Percentiles rank a stretch among this genome's conserved stretches.
phyloP scores from a whole-genome alignment of 2,329 filamentous ascomycete species.

The Achaetomium macrosporum region DNA sequence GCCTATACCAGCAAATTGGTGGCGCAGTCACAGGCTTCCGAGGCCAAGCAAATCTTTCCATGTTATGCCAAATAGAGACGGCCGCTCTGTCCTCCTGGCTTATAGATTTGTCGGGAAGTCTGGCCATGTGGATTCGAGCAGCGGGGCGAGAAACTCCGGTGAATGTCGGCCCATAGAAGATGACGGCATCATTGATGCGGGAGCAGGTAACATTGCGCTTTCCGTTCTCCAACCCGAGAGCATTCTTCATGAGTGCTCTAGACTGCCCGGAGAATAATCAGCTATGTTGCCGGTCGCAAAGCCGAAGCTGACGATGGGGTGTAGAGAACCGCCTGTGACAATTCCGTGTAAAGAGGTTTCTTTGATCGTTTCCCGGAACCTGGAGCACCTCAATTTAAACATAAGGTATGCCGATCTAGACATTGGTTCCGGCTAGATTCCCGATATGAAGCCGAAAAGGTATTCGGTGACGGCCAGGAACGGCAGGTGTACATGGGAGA shows the following conservation, averaged over 20 bases:
- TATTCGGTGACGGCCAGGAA: constrained; percentile 18
- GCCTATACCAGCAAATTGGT: no score
- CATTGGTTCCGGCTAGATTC: constrained; percentile 11
- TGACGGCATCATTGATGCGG: background rate
- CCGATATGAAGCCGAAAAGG: constrained; percentile 25
- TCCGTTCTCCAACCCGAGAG: constrained; percentile 14
- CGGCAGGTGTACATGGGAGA: constrained; percentile 15
- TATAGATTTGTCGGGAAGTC: no score
- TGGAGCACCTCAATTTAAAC: constrained; percentile 22
- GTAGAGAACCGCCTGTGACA: background rate
- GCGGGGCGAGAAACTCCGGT: background rate
- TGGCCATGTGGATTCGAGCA: no score
- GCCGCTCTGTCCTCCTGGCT: no score
- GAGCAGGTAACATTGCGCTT: constrained; percentile 24
- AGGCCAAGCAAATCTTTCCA: no score
- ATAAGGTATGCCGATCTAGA: constrained; percentile 3
- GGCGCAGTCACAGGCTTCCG: no score
- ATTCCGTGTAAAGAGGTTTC: background rate
- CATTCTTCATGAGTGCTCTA: constrained; percentile 14
- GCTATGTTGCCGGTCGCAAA: constrained; percentile 19
- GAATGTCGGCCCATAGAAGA: background rate
- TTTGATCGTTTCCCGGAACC: constrained; percentile 22
- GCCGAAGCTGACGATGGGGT: background rate
- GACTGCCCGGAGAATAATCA: constrained; percentile 17
- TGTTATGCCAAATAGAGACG: no score